Evolutionary conservation across 2,329 filamentous ascomycete species (phyloP), one percentile per base, ranked within the genome.

Genomic region (Tolypocladium sp.): DNA sequence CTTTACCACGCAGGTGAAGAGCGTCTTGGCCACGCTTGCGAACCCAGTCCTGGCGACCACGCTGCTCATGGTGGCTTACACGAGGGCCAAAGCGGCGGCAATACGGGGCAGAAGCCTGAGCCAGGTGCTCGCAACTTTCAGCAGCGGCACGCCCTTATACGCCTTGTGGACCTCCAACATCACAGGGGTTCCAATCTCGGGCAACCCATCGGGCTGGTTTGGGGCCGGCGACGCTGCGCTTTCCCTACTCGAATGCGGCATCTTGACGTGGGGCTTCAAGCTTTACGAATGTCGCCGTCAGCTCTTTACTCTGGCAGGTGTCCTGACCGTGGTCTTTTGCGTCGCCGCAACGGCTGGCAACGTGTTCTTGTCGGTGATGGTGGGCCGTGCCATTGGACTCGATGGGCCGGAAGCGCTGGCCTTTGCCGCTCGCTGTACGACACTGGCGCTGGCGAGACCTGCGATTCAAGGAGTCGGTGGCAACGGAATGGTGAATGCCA

Each of bases 211-310:
- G 6, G 57, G 57, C 1, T 74, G 72, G 69, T 75, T 77, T 57
- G 78, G 78, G 2, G 79, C 79, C 0, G 80, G 80, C 10, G 79
- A 82, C 60, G 66, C 76, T 4, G 79, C 80, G 0, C 70, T 77
- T 1, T 77, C 78, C 0, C 66, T 82, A 3, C 77, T 82, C 3
- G 77, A 82, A 64, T 74, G 77, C 4, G 80, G 79, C 13, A 79
- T 82, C 30, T 72, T 82, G 3, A 71, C 76, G 4, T 82, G 80
- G 80, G 80, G 80, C 0, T 76, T 82, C 62, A 82, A 82, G 67
- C 71, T 82, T 4, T 80, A 77, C 63, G 78, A 81, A 62, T 80
- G 77, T 66, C 77, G 79, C 4, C 61, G 63, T 2, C 77, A 79
- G 56, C 70, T 82, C 1, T 71, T 78, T 53, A 80, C 77, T 27